Conservation (phyloP, 2,329 filamentous ascomycete genomes). For the Colletotrichum orchidophilum region DNA sequence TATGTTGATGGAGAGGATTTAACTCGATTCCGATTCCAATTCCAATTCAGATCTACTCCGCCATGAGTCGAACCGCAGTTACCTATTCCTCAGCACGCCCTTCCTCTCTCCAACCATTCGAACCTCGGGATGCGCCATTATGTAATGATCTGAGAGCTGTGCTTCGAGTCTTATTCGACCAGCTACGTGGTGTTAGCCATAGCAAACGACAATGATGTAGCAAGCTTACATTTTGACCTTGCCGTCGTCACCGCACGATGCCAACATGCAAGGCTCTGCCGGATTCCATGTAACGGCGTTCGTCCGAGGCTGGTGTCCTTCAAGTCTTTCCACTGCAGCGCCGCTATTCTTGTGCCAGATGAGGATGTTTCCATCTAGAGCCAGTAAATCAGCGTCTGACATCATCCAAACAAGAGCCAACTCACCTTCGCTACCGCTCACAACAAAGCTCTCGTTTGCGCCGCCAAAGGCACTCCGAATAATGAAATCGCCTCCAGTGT, state of each 20-base stretch:
- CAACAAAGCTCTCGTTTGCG: constrained; percentile 89
- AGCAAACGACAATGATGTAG: neutral
- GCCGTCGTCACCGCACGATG: constrained; percentile 88
- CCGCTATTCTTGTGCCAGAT: constrained; percentile 93
- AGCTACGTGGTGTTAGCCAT: constrained; percentile 31
- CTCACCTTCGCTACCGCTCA: constrained; percentile 90
- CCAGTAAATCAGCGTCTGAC: neutral
- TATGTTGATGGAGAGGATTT: constrained; percentile 20
- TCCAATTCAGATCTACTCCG: constrained; percentile 1
- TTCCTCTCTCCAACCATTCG: constrained; percentile 24
- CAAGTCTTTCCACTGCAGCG: constrained; percentile 76
- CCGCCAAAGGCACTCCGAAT: constrained; percentile 89
- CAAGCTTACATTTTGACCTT: constrained; percentile 82
- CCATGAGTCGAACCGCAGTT: neutral
- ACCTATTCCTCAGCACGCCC: constrained; percentile 15
- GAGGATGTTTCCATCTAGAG: constrained; percentile 72
- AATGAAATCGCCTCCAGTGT: constrained; percentile 78
- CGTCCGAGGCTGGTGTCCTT: constrained; percentile 79
- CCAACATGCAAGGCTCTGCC: constrained; percentile 82
- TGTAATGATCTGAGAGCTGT: constrained; percentile 36
- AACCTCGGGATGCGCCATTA: constrained; percentile 17
- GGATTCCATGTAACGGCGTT: constrained; percentile 94
- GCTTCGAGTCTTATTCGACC: constrained; percentile 38
- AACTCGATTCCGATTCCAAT: constrained; percentile 18
- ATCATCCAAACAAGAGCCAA: neutral